Percentiles rank a stretch among this genome's conserved stretches.
Evolutionary conservation across 352 stramenopile species (phyloP).

Genomic region (Phytophthora pluvialis): DNA sequence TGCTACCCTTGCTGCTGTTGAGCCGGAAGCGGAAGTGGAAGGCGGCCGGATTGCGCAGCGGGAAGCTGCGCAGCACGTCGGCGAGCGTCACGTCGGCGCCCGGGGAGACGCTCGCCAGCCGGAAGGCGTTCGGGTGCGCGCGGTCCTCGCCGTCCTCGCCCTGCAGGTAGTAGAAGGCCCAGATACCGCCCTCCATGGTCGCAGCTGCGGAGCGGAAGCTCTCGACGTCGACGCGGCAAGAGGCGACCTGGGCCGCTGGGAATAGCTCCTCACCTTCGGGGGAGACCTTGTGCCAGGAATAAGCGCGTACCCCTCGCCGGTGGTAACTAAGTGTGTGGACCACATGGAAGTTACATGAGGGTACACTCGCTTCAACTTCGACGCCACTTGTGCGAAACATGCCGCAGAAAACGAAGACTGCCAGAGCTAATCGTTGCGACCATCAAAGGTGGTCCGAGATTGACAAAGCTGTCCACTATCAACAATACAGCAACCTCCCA

Average conservation of each 20-base stretch:
- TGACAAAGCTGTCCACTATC: background rate
- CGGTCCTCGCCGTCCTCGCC: slow-evolving; percentile 86
- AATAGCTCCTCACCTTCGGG: slow-evolving; percentile 20
- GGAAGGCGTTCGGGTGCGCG: slow-evolving; percentile 84
- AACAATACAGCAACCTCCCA: no score
- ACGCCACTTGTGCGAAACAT: background rate
- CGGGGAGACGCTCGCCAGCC: slow-evolving; percentile 26
- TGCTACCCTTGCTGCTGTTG: slow-evolving; percentile 59
- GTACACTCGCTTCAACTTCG: slow-evolving; percentile 7
- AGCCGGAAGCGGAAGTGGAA: slow-evolving; percentile 91
- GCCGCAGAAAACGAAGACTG: no score
- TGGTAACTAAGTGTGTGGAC: slow-evolving; percentile 12
- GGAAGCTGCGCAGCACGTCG: slow-evolving; percentile 74
- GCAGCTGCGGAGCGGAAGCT: background rate
- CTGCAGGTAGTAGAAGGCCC: slow-evolving; percentile 91
- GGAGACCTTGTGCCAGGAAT: slow-evolving; percentile 17
- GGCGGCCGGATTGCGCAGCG: slow-evolving; percentile 45
- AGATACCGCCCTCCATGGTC: slow-evolving; percentile 48
- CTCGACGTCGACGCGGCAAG: slow-evolving; percentile 6
- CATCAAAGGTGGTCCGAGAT: no score
- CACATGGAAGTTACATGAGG: slow-evolving; percentile 9
- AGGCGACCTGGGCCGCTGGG: slow-evolving; percentile 12
- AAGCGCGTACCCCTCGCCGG: background rate
- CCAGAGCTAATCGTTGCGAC: no score
- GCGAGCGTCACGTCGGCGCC: slow-evolving; percentile 67